phyloP scores from a whole-genome alignment of 805 yeast genomes.

The Sugiyamaella marilandica region DNA sequence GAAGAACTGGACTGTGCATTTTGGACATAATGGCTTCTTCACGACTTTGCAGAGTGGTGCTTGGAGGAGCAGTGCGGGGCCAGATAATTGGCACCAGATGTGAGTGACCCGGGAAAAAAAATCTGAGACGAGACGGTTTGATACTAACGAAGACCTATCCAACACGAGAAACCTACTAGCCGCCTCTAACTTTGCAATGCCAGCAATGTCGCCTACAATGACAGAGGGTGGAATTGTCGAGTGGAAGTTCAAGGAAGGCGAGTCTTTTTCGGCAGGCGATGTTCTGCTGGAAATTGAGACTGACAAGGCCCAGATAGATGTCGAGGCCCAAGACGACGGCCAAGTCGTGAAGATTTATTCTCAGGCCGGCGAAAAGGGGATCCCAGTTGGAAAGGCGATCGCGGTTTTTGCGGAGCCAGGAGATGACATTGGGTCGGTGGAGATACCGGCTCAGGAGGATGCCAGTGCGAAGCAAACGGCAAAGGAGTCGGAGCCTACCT shows the following conservation, averaged over 20 bases:
- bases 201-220: conserved; percentile 99
- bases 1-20: too few species aligned
- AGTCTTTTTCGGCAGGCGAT: conserved; percentile 78
- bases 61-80: background rate
- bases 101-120: background rate
- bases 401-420: conserved; percentile 85
- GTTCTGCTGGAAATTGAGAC: conserved; percentile 96
- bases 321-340: conserved; percentile 95
- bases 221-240: conserved; percentile 86
- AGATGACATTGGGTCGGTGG: conserved; percentile 68
- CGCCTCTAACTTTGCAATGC: conserved; percentile 66
- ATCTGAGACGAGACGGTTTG: background rate
- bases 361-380: conserved; percentile 69
- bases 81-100: background rate
- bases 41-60: background rate
- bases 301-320: conserved; percentile 96
- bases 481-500: conserved; percentile 17
- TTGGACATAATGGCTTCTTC: background rate
- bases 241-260: conserved; percentile 84
- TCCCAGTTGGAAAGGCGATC: conserved; percentile 84
- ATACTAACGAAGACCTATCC: background rate
- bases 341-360: conserved; percentile 66
- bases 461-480: conserved; percentile 24
- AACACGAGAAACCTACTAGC: conserved; percentile 12
- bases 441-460: conserved; percentile 43